Base-by-base conservation (phyloP, 768 basidiomycete species). In the Termitomyces sp. region DNA sequence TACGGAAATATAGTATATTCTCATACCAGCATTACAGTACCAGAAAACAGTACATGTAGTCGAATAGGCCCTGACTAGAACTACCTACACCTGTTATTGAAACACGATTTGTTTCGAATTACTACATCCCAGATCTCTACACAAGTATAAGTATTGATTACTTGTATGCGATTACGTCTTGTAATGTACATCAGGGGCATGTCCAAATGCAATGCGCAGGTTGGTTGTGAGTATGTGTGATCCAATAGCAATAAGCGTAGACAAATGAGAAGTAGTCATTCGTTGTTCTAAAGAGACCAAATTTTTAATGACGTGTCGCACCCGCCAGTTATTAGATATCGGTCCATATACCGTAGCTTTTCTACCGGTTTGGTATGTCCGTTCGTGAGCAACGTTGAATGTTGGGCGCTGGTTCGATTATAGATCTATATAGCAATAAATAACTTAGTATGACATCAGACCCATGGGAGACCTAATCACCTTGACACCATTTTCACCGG, bases 331-430 rank as follows among this genome's bases (percentile, higher is more conserved):
- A 92, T 87, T 48, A 98, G 78, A 73, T 97, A 99, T 50, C 89
- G 86, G 72, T 98, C 97, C 88, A 97, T 96, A 74, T 96, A 98
- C 50, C 97, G 84, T 61, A 98, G 76, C 63, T 82, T 83, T 73
- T 95, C 92, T 31, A 88, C 89, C 0, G 96, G 95, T 61, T 84
- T 86, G 18, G 83, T 91, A 72, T 99, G 97, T n/a, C 97, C 97
- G 69, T 98, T 98, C 6, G 89, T 93, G 46, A 81, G 71, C 48
- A 99, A 73, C 30, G 88, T 83, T 12, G 93, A 90, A 60, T 94
- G 88, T 67, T 95, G 91, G 78, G 89, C 86, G 61, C 87, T 93
- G 8, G 94, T 98, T 31, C 97, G 89, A 71, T 98, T 99, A 75
- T 95, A 98, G 37, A 95, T 83, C 93, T 95, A 67, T 0, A 45